A percentile compares a stretch with the other conserved stretches of the same genome.
Conservation (phyloP, 768 basidiomycete genomes). For the Lactarius indigo region DNA sequence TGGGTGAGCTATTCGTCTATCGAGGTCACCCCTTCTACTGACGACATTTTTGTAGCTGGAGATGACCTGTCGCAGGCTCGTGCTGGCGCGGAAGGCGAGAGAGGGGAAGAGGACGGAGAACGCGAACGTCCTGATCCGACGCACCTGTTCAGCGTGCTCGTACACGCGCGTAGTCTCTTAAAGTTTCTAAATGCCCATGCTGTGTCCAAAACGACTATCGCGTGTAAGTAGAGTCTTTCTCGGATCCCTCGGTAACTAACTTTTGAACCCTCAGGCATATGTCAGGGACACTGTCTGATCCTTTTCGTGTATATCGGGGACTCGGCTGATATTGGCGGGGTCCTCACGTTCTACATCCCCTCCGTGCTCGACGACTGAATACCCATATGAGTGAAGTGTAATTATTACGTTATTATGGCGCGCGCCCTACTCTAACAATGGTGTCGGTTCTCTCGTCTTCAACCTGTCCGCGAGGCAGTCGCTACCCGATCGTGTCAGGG, state of each 20-base stretch:
- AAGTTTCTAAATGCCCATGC: slow-evolving; percentile 80
- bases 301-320: slow-evolving; percentile 89
- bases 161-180: slow-evolving; percentile 71
- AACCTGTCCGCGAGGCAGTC: too few species aligned
- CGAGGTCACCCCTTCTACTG: not conserved
- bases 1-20: slow-evolving; percentile 33
- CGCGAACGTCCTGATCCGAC: slow-evolving; percentile 46
- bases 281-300: slow-evolving; percentile 79
- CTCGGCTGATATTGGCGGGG: slow-evolving; percentile 72
- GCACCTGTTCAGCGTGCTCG: slow-evolving; percentile 57
- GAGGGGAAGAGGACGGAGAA: slow-evolving; percentile 36
- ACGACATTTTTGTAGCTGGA: slow-evolving; percentile 12
- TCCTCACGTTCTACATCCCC: slow-evolving; percentile 86
- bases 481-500: too few species aligned
- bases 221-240: slow-evolving; percentile 50
- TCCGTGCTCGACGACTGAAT: slow-evolving; percentile 58
- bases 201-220: slow-evolving; percentile 81
- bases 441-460: too few species aligned
- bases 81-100: slow-evolving; percentile 32
- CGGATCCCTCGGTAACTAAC: not conserved
- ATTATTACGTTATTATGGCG: too few species aligned
- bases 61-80: slow-evolving; percentile 26
- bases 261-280: slow-evolving; percentile 52
- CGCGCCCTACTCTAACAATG: too few species aligned
- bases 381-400: too few species aligned